A percentile compares a stretch with the other conserved stretches of the same genome.
Conservation (phyloP, 768 basidiomycete species). For the Boletus rubescentipes region DNA sequence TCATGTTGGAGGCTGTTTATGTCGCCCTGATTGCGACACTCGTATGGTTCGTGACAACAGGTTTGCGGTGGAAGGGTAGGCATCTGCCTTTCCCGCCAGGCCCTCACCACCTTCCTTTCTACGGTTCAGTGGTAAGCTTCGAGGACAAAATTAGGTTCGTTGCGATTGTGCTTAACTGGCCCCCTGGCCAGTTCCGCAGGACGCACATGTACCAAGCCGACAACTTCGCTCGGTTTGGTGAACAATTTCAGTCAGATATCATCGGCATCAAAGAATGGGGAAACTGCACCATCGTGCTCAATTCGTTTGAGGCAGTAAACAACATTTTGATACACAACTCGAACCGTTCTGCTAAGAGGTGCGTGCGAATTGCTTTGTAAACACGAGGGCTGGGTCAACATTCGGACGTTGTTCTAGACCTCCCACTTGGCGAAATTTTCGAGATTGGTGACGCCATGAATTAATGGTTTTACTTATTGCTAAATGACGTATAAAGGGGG, state of each 20-base stretch:
- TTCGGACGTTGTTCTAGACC: background rate
- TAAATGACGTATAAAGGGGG: background rate
- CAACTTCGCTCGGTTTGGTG: constrained; percentile 3
- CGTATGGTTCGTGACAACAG: background rate
- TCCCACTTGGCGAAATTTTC: background rate
- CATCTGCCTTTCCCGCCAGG: constrained; percentile 3
- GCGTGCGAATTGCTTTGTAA: background rate
- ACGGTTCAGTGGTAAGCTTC: constrained; percentile 1
- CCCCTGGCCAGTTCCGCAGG: constrained; percentile 2
- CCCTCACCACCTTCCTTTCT: background rate
- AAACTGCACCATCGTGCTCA: constrained; percentile 3
- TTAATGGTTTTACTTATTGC: background rate
- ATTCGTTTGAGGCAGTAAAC: constrained; percentile 5
- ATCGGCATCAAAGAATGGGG: constrained; percentile 7
- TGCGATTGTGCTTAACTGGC: background rate
- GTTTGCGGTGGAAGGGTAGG: background rate
- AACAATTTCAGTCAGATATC: constrained; percentile 2
- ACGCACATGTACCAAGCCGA: constrained; percentile 1
- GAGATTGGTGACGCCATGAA: background rate
- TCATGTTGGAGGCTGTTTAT: background rate
- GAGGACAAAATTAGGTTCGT: background rate
- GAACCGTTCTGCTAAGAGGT: constrained; percentile 1
- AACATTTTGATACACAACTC: constrained; percentile 2
- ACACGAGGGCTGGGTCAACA: background rate
- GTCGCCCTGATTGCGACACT: background rate